A percentile compares a stretch with the other conserved stretches of the same genome.
phyloP scores from a whole-genome alignment of 257 asterid genomes.

The Lycium barbarum region DNA sequence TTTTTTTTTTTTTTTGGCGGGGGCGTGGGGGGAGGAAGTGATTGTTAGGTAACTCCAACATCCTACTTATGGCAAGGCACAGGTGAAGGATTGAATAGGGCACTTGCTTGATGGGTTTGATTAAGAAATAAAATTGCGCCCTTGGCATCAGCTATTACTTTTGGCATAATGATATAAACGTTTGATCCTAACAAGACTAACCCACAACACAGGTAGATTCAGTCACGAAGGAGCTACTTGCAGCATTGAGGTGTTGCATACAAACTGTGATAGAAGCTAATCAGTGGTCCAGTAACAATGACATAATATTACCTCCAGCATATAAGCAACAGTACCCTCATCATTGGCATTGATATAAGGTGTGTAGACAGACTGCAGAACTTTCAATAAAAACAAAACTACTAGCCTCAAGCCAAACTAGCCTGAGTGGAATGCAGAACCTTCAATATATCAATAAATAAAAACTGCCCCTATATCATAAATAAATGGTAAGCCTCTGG shows the following conservation, averaged over 20 bases:
- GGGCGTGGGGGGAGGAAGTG: too few species aligned
- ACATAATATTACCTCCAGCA: too few species aligned
- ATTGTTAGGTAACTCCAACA: too few species aligned
- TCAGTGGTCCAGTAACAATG: background rate
- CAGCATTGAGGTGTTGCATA: background rate
- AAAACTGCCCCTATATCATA: background rate
- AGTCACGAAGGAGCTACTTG: background rate
- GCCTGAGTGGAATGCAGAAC: background rate
- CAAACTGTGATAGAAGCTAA: background rate
- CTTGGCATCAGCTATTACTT: too few species aligned
- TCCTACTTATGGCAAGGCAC: too few species aligned
- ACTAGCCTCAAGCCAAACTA: background rate
- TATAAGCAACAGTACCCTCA: background rate
- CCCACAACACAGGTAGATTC: background rate
- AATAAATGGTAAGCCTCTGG: background rate
- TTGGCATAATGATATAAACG: too few species aligned
- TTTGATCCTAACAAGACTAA: background rate
- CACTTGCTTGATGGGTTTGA: too few species aligned
- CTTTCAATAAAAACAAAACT: background rate
- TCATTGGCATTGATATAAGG: background rate
- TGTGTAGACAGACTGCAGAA: background rate
- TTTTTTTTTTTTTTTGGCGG: too few species aligned
- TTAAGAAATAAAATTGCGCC: too few species aligned
- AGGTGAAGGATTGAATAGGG: too few species aligned
- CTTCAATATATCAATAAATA: background rate